Conservation (phyloP, 2,329 filamentous ascomycete species). For the Emydomyces testavorans region DNA sequence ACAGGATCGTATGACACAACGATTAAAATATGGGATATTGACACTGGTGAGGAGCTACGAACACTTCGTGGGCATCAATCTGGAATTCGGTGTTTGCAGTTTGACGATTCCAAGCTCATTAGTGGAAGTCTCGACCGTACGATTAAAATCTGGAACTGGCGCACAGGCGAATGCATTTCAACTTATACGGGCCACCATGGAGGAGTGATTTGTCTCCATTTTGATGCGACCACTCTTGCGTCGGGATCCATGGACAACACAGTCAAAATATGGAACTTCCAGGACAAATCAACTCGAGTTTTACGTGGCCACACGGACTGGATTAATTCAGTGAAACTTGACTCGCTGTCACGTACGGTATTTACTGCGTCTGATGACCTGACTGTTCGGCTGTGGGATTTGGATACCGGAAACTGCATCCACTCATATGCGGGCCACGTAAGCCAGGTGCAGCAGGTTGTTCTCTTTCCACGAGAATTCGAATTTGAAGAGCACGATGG, state of each 20-base stretch:
- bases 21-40: conserved; percentile 91
- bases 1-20: conserved; percentile 93
- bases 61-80: conserved; percentile 71
- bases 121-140: conserved; percentile 80
- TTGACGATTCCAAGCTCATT: conserved; percentile 83
- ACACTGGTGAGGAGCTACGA: conserved; percentile 74
- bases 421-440: conserved; percentile 75
- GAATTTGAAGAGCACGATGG: conserved; percentile 66
- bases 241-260: conserved; percentile 83
- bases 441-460: conserved; percentile 85
- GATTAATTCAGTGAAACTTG: conserved; percentile 91
- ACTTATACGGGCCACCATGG: conserved; percentile 68
- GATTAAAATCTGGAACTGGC: conserved; percentile 93
- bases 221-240: conserved; percentile 70
- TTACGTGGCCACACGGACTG: conserved; percentile 81
- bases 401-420: conserved; percentile 72
- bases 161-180: conserved; percentile 73
- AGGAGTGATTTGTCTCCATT: conserved; percentile 79
- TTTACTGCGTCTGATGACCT: conserved; percentile 92
- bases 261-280: conserved; percentile 86
- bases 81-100: conserved; percentile 80
- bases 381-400: conserved; percentile 82
- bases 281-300: conserved; percentile 66
- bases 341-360: conserved; percentile 68
- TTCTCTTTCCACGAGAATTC: conserved; percentile 74